Conservation (phyloP, 306 rosid genomes). For the Sophora flavescens region DNA sequence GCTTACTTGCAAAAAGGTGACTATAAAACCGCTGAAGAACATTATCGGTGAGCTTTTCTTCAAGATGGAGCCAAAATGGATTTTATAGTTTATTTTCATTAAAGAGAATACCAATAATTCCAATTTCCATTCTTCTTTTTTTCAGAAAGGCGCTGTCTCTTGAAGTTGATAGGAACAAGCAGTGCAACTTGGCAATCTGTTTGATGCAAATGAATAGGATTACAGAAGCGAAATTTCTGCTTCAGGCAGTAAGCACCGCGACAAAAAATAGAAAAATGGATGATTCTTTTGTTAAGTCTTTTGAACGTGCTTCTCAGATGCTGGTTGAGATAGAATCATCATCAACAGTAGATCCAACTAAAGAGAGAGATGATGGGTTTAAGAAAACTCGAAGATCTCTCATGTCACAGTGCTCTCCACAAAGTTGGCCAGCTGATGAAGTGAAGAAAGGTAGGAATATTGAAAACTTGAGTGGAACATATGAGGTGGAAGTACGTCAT, state of each 20-base stretch:
- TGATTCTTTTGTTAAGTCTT: slow-evolving; percentile 80
- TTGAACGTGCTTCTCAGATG: slow-evolving; percentile 74
- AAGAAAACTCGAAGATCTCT: slow-evolving; percentile 37
- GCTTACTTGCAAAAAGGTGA: slow-evolving; percentile 87
- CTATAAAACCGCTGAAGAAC: slow-evolving; percentile 71
- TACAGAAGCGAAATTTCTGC: slow-evolving; percentile 82
- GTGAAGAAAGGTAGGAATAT: too few species aligned
- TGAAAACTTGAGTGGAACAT: slow-evolving; percentile 38
- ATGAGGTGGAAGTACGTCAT: slow-evolving; percentile 48
- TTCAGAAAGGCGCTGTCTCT: slow-evolving; percentile 80
- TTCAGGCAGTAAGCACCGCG: slow-evolving; percentile 73
- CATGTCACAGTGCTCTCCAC: slow-evolving; percentile 49
- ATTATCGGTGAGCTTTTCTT: slow-evolving; percentile 62
- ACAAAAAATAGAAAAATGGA: slow-evolving; percentile 73
- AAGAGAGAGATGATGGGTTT: slow-evolving; percentile 22
- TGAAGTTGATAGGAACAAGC: slow-evolving; percentile 86
- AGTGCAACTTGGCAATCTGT: slow-evolving; percentile 94
- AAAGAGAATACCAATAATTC: not conserved
- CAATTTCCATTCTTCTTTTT: not conserved
- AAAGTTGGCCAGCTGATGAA: too few species aligned
- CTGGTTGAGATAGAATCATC: slow-evolving; percentile 56
- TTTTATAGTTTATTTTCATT: slow-evolving; percentile 9
- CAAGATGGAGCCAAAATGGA: slow-evolving; percentile 15
- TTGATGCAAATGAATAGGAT: slow-evolving; percentile 75
- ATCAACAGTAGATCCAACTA: slow-evolving; percentile 26